Conservation (phyloP, 1,284 basidiomycete species). For the Boletus holoroseus region DNA sequence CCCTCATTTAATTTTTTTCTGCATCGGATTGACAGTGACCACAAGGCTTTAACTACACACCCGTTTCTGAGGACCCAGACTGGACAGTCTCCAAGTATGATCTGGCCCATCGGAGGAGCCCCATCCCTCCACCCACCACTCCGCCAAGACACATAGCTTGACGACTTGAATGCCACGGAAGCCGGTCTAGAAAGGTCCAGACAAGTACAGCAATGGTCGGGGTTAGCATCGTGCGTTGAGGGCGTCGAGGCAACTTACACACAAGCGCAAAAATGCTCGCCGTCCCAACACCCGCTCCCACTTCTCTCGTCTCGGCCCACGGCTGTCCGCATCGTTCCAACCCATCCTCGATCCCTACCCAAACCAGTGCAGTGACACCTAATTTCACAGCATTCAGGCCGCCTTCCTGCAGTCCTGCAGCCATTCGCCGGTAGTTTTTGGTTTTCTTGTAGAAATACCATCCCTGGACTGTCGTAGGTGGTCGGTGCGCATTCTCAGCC, state of each 20-base stretch:
- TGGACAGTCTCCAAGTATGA: conserved; percentile 33
- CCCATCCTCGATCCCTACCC: conserved; percentile 66
- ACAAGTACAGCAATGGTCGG: conserved; percentile 3
- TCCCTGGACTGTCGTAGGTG: conserved; percentile 74
- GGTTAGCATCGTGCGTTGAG: neutral
- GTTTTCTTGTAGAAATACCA: conserved; percentile 94
- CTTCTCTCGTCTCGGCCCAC: conserved; percentile 48
- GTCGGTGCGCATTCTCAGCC: conserved; percentile 67
- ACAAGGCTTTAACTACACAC: neutral
- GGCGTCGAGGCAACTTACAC: conserved; percentile 46
- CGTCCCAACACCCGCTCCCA: conserved; percentile 62
- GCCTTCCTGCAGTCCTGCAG: conserved; percentile 65
- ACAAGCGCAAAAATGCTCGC: conserved; percentile 52
- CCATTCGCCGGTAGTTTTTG: conserved; percentile 80
- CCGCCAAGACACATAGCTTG: conserved; percentile 51
- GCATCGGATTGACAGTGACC: neutral
- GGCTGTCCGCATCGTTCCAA: conserved; percentile 42
- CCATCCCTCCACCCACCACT: conserved; percentile 50
- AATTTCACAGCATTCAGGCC: conserved; percentile 54
- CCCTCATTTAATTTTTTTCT: neutral
- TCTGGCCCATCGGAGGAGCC: conserved; percentile 45
- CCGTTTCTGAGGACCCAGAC: conserved; percentile 7
- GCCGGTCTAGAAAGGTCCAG: conserved; percentile 45
- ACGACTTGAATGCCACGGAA: conserved; percentile 48
- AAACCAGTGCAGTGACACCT: conserved; percentile 51